These are phyloP conservation scores for Aspergillus aculeatinus DNA, from an alignment of 2,329 filamentous ascomycete species.

Conservation along the genomic window DNA sequence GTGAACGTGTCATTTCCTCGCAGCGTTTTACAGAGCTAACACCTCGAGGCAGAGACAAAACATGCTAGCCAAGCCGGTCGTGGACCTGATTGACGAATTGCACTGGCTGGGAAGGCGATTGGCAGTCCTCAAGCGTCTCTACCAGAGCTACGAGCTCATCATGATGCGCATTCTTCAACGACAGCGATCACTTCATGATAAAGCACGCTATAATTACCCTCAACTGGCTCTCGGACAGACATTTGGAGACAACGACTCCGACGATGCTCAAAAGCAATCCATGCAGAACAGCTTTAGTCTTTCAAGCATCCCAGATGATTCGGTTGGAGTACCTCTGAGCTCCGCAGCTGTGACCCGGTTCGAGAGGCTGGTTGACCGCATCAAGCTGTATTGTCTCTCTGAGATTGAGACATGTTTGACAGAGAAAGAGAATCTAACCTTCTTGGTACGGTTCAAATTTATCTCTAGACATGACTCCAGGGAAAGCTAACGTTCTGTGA, in stretches of 20 bases:
- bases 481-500: slow-evolving; percentile 8
- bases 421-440: slow-evolving; percentile 69
- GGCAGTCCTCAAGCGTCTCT: slow-evolving; percentile 61
- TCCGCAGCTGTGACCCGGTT: slow-evolving; percentile 58
- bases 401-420: slow-evolving; percentile 65
- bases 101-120: slow-evolving; percentile 63
- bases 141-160: slow-evolving; percentile 61
- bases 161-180: slow-evolving; percentile 61
- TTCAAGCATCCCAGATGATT: slow-evolving; percentile 20
- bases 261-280: slow-evolving; percentile 42
- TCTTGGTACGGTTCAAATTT: slow-evolving; percentile 53
- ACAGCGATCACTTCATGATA: slow-evolving; percentile 42
- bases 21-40: slow-evolving; percentile 8
- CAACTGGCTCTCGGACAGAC: slow-evolving; percentile 22
- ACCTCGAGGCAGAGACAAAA: slow-evolving; percentile 43
- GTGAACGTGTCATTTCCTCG: too few relatives aligned
- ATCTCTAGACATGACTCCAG: not conserved
- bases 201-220: slow-evolving; percentile 27
- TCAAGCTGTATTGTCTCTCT: slow-evolving; percentile 60
- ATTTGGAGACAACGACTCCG: slow-evolving; percentile 28
- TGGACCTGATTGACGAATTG: slow-evolving; percentile 50
- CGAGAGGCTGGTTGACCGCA: slow-evolving; percentile 59
- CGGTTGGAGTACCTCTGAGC: slow-evolving; percentile 44
- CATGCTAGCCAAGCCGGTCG: slow-evolving; percentile 55
- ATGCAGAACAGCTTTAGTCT: slow-evolving; percentile 25